Percentiles rank a stretch among this genome's conserved stretches.
phyloP scores from a whole-genome alignment of 1,284 basidiomycete genomes.

The Ganoderma boninense region DNA sequence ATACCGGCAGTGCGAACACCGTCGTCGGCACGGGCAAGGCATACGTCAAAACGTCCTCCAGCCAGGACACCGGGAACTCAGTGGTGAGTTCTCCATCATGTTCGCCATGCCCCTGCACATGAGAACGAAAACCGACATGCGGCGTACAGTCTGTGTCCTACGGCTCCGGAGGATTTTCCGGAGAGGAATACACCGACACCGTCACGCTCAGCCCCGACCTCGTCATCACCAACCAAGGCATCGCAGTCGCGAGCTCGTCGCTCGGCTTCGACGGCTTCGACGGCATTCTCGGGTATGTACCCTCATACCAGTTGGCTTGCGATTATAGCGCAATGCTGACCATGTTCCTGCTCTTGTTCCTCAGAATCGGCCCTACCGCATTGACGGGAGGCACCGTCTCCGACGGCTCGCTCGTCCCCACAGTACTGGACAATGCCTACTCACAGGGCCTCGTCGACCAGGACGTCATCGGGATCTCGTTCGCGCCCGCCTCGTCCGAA shows the following conservation, averaged over 20 bases:
- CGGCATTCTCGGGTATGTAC: conserved; percentile 40
- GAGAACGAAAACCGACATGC: background rate
- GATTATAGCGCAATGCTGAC: no score
- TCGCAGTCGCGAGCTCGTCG: conserved; percentile 54
- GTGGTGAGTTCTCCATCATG: conserved; percentile 3
- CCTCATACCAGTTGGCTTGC: no score
- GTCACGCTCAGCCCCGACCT: conserved; percentile 40
- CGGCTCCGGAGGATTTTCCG: conserved; percentile 16
- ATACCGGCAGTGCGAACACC: conserved; percentile 59
- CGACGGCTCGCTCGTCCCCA: conserved; percentile 39
- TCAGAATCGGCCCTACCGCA: background rate
- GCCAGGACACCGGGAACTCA: conserved; percentile 38
- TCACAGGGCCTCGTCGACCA: conserved; percentile 30
- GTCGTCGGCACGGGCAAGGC: conserved; percentile 62
- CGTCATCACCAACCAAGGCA: conserved; percentile 42
- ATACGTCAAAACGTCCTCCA: conserved; percentile 57
- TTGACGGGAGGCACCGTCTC: conserved; percentile 43
- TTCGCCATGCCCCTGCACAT: background rate
- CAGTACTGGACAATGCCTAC: conserved; percentile 56
- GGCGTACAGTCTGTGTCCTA: conserved; percentile 30
- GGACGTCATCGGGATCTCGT: conserved; percentile 55
- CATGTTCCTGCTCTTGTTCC: conserved; percentile 14
- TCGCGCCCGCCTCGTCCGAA: conserved; percentile 46
- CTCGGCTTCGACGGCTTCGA: conserved; percentile 51
- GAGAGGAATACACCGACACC: conserved; percentile 53